A percentile compares a stretch with the other conserved stretches of the same genome.
These are phyloP conservation scores for Botryotinia calthae DNA, from an alignment of 2,329 filamentous ascomycete species.

Conservation along the genomic window DNA sequence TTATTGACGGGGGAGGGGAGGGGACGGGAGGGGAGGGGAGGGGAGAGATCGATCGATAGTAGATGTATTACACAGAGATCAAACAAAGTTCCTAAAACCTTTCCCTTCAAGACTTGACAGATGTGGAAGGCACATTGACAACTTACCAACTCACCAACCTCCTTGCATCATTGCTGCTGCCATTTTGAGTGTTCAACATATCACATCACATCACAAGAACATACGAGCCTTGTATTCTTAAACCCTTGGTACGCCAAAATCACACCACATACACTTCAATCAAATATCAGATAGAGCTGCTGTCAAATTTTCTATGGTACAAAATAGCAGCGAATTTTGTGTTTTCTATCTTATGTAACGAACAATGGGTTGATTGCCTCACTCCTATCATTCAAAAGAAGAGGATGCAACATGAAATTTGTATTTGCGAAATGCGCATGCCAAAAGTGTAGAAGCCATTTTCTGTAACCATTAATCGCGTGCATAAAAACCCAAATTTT, in stretches of 20 bases:
- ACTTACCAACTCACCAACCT: background rate
- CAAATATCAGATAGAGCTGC: constrained; percentile 3
- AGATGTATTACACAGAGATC: background rate
- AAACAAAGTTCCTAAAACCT: background rate
- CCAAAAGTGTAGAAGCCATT: constrained; percentile 21
- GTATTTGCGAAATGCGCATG: constrained; percentile 1
- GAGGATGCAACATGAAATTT: background rate
- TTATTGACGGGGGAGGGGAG: no score
- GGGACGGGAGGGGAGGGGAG: no score
- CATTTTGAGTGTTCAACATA: background rate
- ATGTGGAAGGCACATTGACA: background rate
- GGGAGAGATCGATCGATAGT: background rate
- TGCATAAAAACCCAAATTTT: constrained; percentile 24
- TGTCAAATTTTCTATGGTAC: constrained; percentile 22
- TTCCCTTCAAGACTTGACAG: background rate
- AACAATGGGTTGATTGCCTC: background rate
- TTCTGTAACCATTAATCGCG: constrained; percentile 30
- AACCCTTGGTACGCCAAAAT: background rate
- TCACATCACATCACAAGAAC: background rate
- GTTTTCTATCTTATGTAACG: constrained; percentile 15
- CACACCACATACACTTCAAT: background rate
- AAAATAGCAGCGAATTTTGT: constrained; percentile 16
- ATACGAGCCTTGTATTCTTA: background rate
- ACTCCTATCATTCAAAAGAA: constrained; percentile 9
- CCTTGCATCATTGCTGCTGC: background rate